Conservation (phyloP, 345 rosid genomes). For the Microthlaspi erraticum region DNA sequence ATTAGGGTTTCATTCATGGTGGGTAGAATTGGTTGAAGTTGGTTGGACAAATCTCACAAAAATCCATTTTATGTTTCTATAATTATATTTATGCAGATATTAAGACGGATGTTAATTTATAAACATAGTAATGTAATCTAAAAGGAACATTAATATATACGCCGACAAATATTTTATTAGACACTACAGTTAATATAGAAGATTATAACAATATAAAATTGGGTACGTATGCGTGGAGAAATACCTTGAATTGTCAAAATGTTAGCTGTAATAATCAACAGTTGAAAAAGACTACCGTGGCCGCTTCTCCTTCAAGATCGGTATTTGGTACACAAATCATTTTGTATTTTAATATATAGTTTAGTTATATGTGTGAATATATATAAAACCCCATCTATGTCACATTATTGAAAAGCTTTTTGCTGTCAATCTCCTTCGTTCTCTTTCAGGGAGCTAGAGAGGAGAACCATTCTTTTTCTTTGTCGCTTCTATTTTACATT, state of each 20-base stretch:
- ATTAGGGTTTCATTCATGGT: constrained; percentile 57
- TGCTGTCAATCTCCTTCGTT: constrained; percentile 32
- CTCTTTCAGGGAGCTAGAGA: constrained; percentile 23
- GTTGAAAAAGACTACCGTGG: constrained; percentile 44
- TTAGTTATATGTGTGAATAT: constrained; percentile 37
- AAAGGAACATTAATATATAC: constrained; percentile 54
- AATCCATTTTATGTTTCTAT: constrained; percentile 32
- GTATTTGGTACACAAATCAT: constrained; percentile 42
- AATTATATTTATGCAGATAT: constrained; percentile 38
- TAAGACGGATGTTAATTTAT: constrained; percentile 28
- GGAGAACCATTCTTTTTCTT: constrained; percentile 5
- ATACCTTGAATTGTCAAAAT: constrained; percentile 64
- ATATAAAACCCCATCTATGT: constrained; percentile 42
- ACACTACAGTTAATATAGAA: constrained; percentile 5
- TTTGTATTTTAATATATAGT: constrained; percentile 24
- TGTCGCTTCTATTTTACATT: constrained; percentile 7
- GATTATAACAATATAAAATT: constrained; percentile 1
- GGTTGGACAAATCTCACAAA: constrained; percentile 66
- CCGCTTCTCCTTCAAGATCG: constrained; percentile 62
- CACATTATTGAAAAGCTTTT: constrained; percentile 40
- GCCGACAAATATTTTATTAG: constrained; percentile 47
- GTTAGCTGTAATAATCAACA: constrained; percentile 81
- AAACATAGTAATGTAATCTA: constrained; percentile 45
- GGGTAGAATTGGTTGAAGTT: constrained; percentile 98
- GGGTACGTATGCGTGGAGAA: constrained; percentile 23